Evolutionary conservation across 768 basidiomycete genomes (phyloP).

Genomic region (Asterophora lycoperdoides): DNA sequence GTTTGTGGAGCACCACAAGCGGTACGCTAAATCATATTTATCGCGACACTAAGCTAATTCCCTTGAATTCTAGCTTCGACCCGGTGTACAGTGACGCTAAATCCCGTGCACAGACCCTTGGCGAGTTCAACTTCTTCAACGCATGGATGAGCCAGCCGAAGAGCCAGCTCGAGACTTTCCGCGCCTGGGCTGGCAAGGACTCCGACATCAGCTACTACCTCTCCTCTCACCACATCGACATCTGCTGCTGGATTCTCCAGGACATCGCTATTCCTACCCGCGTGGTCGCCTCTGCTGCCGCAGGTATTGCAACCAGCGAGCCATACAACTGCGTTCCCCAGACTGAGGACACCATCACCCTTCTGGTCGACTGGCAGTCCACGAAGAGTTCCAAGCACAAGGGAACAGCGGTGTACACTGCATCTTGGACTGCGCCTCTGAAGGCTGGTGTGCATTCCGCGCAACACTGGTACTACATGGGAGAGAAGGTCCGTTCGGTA

Average conservation of each 20-base stretch:
- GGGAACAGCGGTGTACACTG: constrained; percentile 89
- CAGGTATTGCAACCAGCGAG: constrained; percentile 85
- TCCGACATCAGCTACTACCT: constrained; percentile 95
- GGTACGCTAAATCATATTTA: constrained; percentile 34
- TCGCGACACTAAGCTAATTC: background rate
- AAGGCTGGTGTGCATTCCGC: constrained; percentile 87
- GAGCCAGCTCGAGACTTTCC: constrained; percentile 90
- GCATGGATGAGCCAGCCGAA: constrained; percentile 99
- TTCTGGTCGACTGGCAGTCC: constrained; percentile 92
- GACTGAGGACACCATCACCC: constrained; percentile 94
- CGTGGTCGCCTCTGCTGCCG: constrained; percentile 86
- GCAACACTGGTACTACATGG: constrained; percentile 96
- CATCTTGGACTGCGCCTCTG: constrained; percentile 91
- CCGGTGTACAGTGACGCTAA: constrained; percentile 92
- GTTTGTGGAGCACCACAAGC: constrained; percentile 94
- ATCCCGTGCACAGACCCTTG: constrained; percentile 66
- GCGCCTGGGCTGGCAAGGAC: constrained; percentile 92
- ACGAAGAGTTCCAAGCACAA: constrained; percentile 66
- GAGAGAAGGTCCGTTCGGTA: constrained; percentile 60
- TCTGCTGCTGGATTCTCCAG: constrained; percentile 81
- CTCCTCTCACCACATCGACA: constrained; percentile 92
- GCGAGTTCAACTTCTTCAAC: constrained; percentile 93
- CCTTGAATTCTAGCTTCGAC: constrained; percentile 52
- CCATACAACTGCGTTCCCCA: constrained; percentile 82
- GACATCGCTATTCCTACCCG: constrained; percentile 73